A percentile compares a stretch with the other conserved stretches of the same genome.
These are phyloP conservation scores for Blastomyces silverae DNA, from an alignment of 2,329 filamentous ascomycete species.

Conservation along the genomic window DNA sequence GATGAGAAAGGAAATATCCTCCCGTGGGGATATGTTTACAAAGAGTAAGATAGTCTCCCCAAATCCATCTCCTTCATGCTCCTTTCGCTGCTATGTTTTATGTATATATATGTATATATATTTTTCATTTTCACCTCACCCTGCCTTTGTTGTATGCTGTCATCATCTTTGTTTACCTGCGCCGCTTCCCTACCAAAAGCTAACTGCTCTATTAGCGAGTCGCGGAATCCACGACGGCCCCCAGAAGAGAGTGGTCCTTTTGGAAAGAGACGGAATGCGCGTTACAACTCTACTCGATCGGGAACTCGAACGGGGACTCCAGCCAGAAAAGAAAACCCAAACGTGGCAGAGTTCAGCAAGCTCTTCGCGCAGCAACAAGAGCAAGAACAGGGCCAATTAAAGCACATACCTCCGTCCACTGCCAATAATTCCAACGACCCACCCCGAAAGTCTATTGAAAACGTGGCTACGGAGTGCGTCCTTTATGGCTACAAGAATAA, in stretches of 20 bases:
- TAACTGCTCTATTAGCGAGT: constrained; percentile 32
- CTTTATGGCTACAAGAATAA: constrained; percentile 74
- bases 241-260: constrained; percentile 58
- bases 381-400: constrained; percentile 32
- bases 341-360: constrained; percentile 43
- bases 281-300: constrained; percentile 42
- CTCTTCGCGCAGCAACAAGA: constrained; percentile 43
- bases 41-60: constrained; percentile 45
- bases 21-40: constrained; percentile 58
- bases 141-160: not conserved
- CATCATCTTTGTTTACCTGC: constrained; percentile 14
- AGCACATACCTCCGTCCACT: constrained; percentile 35
- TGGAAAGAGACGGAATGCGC: constrained; percentile 47
- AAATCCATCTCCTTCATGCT: not conserved
- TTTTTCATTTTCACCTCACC: not conserved
- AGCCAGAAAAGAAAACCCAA: constrained; percentile 52
- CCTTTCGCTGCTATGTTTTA: constrained; percentile 5
- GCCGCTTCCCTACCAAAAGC: not conserved
- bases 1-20: constrained; percentile 54
- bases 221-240: constrained; percentile 47
- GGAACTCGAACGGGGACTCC: constrained; percentile 54
- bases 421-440: constrained; percentile 32
- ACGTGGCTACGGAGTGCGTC: constrained; percentile 68
- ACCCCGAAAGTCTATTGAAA: constrained; percentile 36
- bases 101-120: not conserved